These are phyloP conservation scores for Aciculosporium take DNA, from an alignment of 2,329 filamentous ascomycete genomes.

Conservation along the genomic window DNA sequence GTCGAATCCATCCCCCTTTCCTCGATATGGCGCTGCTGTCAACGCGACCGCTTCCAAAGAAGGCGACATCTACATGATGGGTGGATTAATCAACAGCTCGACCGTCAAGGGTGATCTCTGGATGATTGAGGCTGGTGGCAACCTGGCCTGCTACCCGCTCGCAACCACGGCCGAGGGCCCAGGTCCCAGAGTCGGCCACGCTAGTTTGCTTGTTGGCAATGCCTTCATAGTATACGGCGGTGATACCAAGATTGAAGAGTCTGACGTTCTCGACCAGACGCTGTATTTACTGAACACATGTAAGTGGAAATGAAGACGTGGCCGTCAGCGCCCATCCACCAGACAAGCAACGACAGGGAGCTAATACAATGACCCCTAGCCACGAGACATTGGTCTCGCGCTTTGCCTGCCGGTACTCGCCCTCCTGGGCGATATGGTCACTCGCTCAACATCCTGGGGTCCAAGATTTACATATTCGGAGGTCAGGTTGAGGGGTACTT, in stretches of 20 bases:
- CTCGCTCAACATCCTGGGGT: constrained; percentile 88
- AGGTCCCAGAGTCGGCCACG: constrained; percentile 84
- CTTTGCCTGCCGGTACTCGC: constrained; percentile 70
- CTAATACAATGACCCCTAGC: constrained; percentile 36
- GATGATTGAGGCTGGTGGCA: constrained; percentile 87
- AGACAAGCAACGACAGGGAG: background rate
- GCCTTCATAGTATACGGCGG: constrained; percentile 98
- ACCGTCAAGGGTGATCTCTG: constrained; percentile 95
- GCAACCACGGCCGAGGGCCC: constrained; percentile 87
- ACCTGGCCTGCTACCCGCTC: constrained; percentile 81
- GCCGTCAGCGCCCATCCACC: background rate
- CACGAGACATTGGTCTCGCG: constrained; percentile 94
- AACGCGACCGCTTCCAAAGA: constrained; percentile 90
- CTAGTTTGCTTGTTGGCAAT: constrained; percentile 89
- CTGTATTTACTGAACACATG: constrained; percentile 95
- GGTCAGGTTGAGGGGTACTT: constrained; percentile 95
- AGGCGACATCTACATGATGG: constrained; percentile 95
- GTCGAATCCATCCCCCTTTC: constrained; percentile 73
- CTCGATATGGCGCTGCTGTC: constrained; percentile 90
- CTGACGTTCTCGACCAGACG: constrained; percentile 83
- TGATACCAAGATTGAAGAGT: constrained; percentile 93
- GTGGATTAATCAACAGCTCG: constrained; percentile 83
- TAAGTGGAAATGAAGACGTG: constrained; percentile 34
- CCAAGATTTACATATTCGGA: constrained; percentile 94
- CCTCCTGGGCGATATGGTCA: constrained; percentile 91